Conservation (phyloP, 306 rosid species). For the Luffa acutangula region DNA sequence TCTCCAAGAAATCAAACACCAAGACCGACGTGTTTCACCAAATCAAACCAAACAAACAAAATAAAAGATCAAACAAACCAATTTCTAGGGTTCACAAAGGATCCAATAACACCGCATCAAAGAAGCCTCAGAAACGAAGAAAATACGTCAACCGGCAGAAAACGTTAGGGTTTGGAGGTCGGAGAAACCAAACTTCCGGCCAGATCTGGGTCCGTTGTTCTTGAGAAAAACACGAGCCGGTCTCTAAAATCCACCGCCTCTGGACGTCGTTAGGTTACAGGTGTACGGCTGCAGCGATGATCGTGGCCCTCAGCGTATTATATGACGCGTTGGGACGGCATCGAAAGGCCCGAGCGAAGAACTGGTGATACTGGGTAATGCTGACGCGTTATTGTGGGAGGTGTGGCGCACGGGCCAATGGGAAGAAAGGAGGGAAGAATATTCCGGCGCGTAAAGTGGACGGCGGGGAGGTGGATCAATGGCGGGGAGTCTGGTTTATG, state of each 20-base stretch:
- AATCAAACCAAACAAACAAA: background rate
- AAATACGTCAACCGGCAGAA: background rate
- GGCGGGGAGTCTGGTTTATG: background rate
- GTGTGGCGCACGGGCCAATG: background rate
- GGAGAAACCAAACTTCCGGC: background rate
- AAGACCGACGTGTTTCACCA: background rate
- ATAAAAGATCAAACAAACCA: background rate
- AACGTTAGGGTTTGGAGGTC: background rate
- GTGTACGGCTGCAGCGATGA: slow-evolving; percentile 47
- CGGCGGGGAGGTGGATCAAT: background rate
- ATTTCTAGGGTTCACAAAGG: background rate
- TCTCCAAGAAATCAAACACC: background rate
- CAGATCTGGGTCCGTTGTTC: background rate
- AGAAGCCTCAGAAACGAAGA: background rate
- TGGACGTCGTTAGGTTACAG: slow-evolving; percentile 31
- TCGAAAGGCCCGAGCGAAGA: slow-evolving; percentile 29
- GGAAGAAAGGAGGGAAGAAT: background rate
- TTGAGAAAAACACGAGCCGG: background rate
- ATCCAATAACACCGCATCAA: background rate
- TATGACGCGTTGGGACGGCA: slow-evolving; percentile 38
- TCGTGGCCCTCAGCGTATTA: slow-evolving; percentile 35
- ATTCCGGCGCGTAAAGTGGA: background rate
- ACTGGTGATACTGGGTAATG: slow-evolving; percentile 11
- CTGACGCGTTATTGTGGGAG: background rate
- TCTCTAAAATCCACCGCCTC: slow-evolving; percentile 15